These are phyloP conservation scores for Darksidea phi DNA, from an alignment of 495 filamentous ascomycete species.

Conservation along the genomic window DNA sequence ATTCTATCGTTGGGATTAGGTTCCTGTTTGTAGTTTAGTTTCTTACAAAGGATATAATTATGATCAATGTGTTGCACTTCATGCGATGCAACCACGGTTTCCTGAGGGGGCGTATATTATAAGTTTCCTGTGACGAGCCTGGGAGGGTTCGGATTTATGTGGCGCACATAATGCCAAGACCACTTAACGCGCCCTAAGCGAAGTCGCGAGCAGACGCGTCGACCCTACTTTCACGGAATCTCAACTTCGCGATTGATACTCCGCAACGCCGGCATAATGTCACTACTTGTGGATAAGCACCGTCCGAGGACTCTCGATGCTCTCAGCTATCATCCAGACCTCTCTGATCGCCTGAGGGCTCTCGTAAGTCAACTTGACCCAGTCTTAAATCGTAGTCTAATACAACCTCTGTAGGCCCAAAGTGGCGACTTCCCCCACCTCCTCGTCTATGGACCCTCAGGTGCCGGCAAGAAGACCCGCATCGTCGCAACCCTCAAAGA, in stretches of 20 bases:
- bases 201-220: conserved; percentile 9
- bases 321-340: conserved; percentile 82
- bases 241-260: not conserved
- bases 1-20: not conserved
- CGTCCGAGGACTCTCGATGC: conserved; percentile 84
- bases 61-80: not conserved
- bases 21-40: not conserved
- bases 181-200: conserved; percentile 27
- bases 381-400: conserved; percentile 5
- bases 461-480: conserved; percentile 95
- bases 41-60: not conserved
- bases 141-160: too few relatives aligned
- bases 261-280: conserved; percentile 48
- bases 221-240: not conserved
- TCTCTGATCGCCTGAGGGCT: conserved; percentile 82
- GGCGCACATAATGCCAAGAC: conserved; percentile 6
- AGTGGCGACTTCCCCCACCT: conserved; percentile 96
- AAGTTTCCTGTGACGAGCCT: too few relatives aligned
- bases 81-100: too few relatives aligned
- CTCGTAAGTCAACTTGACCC: conserved; percentile 58
- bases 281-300: conserved; percentile 91
- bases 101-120: too few relatives aligned
- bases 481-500: conserved; percentile 92
- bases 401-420: conserved; percentile 64
- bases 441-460: conserved; percentile 92